A percentile compares a stretch with the other conserved stretches of the same genome.
phyloP scores from a whole-genome alignment of 768 basidiomycete genomes.

The Calocybe cyanea region DNA sequence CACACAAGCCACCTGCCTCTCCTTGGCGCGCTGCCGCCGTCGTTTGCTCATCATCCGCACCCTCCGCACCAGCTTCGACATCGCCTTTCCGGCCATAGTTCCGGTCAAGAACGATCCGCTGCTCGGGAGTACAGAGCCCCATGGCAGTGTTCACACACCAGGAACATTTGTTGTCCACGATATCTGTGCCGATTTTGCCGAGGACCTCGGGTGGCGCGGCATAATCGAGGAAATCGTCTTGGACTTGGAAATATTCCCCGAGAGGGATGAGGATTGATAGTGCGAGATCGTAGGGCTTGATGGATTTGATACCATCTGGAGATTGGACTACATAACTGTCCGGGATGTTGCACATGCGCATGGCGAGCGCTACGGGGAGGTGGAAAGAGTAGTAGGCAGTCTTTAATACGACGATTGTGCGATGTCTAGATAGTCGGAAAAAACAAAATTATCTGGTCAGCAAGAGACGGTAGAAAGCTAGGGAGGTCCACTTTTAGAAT shows the following conservation, averaged over 20 bases:
- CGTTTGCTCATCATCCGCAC: constrained; percentile 15
- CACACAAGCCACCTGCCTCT: constrained; percentile 48
- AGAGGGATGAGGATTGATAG: constrained; percentile 82
- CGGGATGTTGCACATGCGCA: constrained; percentile 72
- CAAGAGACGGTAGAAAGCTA: neutral
- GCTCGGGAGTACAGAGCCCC: constrained; percentile 46
- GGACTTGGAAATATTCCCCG: constrained; percentile 98
- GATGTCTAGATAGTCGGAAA: constrained; percentile 52
- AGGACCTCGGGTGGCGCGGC: constrained; percentile 86
- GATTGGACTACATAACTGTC: constrained; percentile 34
- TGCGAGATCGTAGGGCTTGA: constrained; percentile 68
- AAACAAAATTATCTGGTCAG: neutral
- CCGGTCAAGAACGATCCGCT: constrained; percentile 54
- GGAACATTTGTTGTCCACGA: constrained; percentile 97
- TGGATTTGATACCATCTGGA: constrained; percentile 17
- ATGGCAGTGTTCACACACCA: constrained; percentile 95
- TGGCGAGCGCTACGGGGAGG: constrained; percentile 93
- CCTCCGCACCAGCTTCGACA: constrained; percentile 19
- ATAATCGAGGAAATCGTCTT: constrained; percentile 96
- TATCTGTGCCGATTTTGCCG: constrained; percentile 97
- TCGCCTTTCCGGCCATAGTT: constrained; percentile 45
- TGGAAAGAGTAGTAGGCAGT: constrained; percentile 99
- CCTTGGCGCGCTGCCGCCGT: constrained; percentile 19
- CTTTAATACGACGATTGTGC: constrained; percentile 94
- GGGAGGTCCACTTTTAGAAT: neutral